Evolutionary conservation across 116 monocot genomes (phyloP).

Genomic region (Posidonia oceanica): DNA sequence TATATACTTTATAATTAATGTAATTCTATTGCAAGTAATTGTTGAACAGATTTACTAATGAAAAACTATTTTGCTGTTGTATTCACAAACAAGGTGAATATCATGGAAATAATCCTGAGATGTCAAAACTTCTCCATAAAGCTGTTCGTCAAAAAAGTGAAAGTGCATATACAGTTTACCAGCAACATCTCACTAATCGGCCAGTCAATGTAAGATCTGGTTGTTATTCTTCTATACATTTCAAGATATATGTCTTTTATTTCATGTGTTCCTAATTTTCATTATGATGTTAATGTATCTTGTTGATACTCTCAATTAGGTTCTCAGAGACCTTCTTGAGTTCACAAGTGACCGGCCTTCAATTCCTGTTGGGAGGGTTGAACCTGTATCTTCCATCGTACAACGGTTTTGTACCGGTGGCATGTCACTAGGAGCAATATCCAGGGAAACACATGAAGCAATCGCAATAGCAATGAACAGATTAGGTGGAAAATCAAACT

Average conservation of each 20-base stretch:
- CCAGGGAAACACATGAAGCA: constrained; percentile 98
- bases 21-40: background rate
- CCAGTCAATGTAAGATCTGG: constrained; percentile 67
- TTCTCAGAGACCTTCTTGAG: constrained; percentile 94
- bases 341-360: constrained; percentile 71
- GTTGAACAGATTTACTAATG: background rate
- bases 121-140: constrained; percentile 98
- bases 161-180: constrained; percentile 83
- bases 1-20: background rate
- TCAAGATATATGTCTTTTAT: background rate
- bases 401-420: constrained; percentile 98
- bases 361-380: constrained; percentile 96
- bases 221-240: background rate
- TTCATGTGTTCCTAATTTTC: background rate
- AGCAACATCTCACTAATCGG: constrained; percentile 92
- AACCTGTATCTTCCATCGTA: constrained; percentile 83
- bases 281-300: background rate
- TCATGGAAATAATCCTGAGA: constrained; percentile 98
- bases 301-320: constrained; percentile 22
- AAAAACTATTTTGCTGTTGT: background rate
- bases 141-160: constrained; percentile 94
- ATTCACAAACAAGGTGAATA: constrained; percentile 65
- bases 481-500: constrained; percentile 95
- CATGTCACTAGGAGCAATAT: constrained; percentile 98
- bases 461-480: constrained; percentile 99